Percentiles rank a stretch among this genome's conserved stretches.
phyloP scores from a whole-genome alignment of 2,329 filamentous ascomycete species.

The Penicillium italicum region DNA sequence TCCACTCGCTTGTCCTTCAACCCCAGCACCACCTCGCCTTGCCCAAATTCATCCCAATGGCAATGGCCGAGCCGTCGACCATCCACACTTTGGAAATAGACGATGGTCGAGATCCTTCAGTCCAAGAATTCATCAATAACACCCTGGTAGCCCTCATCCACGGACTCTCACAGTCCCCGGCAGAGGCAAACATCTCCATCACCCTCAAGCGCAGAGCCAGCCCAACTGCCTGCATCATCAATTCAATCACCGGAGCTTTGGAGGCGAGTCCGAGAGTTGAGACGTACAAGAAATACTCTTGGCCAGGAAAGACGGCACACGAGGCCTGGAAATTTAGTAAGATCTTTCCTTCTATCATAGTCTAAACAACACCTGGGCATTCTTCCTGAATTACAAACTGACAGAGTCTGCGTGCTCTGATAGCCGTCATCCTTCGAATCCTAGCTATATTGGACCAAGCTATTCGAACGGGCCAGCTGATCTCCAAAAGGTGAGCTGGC shows the following conservation, averaged over 20 bases:
- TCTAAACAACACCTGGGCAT: too few relatives aligned
- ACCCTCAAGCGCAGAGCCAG: constrained; percentile 28
- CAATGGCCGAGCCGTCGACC: background rate
- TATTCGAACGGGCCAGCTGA: constrained; percentile 45
- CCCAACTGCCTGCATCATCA: constrained; percentile 26
- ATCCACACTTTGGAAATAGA: background rate
- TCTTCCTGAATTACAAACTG: background rate
- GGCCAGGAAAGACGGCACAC: constrained; percentile 53
- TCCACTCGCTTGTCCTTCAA: background rate
- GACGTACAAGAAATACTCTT: constrained; percentile 42
- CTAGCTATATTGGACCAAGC: constrained; percentile 55
- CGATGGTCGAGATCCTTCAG: constrained; percentile 13
- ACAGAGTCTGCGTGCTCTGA: constrained; percentile 10
- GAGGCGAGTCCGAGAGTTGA: constrained; percentile 22
- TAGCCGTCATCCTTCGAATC: constrained; percentile 55
- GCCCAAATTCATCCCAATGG: background rate
- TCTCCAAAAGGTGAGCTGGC: constrained; percentile 54
- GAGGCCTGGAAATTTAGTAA: constrained; percentile 55
- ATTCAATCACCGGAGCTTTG: constrained; percentile 27
- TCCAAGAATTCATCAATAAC: constrained; percentile 31
- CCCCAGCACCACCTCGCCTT: background rate
- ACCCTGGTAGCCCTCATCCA: constrained; percentile 25
- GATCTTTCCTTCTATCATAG: background rate
- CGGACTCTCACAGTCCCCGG: constrained; percentile 22
- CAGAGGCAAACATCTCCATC: constrained; percentile 30